Conservation (phyloP, 2,329 filamentous ascomycete genomes). For the Lachnellula suecica region DNA sequence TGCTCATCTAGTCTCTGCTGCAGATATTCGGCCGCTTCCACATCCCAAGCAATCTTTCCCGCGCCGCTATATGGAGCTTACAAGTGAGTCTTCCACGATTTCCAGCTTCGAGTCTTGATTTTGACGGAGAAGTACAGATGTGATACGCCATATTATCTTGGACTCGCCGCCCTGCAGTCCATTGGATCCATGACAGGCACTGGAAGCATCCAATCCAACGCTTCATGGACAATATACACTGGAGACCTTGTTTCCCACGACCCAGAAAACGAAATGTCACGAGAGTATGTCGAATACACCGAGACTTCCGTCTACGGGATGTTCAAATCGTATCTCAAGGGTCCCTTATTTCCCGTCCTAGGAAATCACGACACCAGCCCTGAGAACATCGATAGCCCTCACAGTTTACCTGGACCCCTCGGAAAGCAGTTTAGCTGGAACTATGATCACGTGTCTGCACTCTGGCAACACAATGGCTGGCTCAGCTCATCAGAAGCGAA, state of each 20-base stretch:
- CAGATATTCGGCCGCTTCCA: constrained; percentile 38
- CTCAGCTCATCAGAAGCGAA: constrained; percentile 43
- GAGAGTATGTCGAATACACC: constrained; percentile 51
- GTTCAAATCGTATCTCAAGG: constrained; percentile 55
- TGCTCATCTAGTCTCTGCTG: constrained; percentile 53
- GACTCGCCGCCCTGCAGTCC: constrained; percentile 51
- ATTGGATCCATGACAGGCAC: constrained; percentile 57
- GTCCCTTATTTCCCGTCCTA: constrained; percentile 54
- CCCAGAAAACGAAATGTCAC: constrained; percentile 48
- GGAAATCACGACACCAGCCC: constrained; percentile 59
- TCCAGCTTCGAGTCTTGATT: not conserved
- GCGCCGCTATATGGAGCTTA: constrained; percentile 55
- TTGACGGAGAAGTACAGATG: constrained; percentile 35
- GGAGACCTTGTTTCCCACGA: constrained; percentile 58
- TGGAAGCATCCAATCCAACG: constrained; percentile 38
- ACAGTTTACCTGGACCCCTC: constrained; percentile 50
- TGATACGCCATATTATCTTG: constrained; percentile 58
- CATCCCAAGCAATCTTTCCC: constrained; percentile 40
- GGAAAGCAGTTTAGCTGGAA: constrained; percentile 58
- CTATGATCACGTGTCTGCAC: constrained; percentile 51
- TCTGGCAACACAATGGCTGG: constrained; percentile 58
- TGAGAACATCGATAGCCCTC: constrained; percentile 50
- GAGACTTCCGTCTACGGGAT: constrained; percentile 53
- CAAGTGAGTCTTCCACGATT: constrained; percentile 27
- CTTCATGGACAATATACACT: constrained; percentile 56